Base-by-base conservation (phyloP, 2,329 filamentous ascomycete species). In the Cladophialophora psammophila region DNA sequence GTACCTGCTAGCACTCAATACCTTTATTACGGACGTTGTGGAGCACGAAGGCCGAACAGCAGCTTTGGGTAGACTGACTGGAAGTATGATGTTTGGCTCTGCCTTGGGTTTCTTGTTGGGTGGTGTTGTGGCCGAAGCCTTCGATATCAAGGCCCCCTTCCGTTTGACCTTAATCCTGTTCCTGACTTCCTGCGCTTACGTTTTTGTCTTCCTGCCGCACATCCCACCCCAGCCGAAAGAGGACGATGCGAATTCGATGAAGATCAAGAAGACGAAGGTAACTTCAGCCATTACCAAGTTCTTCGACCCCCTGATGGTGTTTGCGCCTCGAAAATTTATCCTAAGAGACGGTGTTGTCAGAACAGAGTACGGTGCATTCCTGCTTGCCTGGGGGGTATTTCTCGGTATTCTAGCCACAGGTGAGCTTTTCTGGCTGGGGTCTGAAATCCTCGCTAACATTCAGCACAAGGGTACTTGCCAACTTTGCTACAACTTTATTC, bases 1-100 rank as follows among this genome's bases (percentile, higher is more conserved):
- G 0, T 92, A 91, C 72, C 84, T 91, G 8, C 82, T 92, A 3
- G 85, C 89, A 0, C 80, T 91, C 26, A 92, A 92, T 71, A 88
- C 89, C 12, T 87, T 90, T 53, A 87, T 89, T 0, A 85, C 88
- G 1, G 89, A 91, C 74, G 80, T 90, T 2, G 86, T 90, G 0
- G 81, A 85, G 45, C 84, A 88, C 0, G 78, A 83, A 20, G 80
- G 86, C 62, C 81, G 90, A 2, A 92, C 90, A 0, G 86, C 83
- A 0, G 85, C 89, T 0, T 86, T 92, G 65, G 90, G 90, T 0
- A 81, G 85, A 70, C 78, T 92, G 0, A 87, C 90, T 69, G 90
- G 90, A 0, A 85, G 83, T 62, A 85, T 90, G 64, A 90, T 91
- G 84, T 81, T 92, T 1, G 90, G 90, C 0, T 85, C 86, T 3